Base-by-base conservation (phyloP, 495 filamentous ascomycete species). In the Annulohypoxylon moriforme region DNA sequence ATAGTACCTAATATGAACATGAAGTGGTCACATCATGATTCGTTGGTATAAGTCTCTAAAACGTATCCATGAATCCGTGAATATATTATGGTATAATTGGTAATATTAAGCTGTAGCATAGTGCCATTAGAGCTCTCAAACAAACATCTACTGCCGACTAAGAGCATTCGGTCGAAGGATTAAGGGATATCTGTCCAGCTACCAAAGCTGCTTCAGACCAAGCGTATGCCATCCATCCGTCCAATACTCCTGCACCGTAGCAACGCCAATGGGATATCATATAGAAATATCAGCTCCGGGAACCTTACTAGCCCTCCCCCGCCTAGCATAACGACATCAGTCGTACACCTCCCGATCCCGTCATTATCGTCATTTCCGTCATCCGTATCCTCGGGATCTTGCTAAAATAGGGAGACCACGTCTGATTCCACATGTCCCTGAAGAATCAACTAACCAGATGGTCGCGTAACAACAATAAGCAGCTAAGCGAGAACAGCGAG, bases 261-360 rank as follows among this genome's bases (percentile, higher is more conserved):
- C 47, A 68, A 65, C 36, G 20, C 40, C 64, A 58, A 72, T 55
- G 69, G 64, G 69, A 64, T 72, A 67, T 67, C 69, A 47, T 46
- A 47, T 46, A 38, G 50, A 55, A 72, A 34, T 27, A 20, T n/a
- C 20, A 38, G 16, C 46, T 68, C 29, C 34, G 29, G 27, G 9
- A 38, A 18, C 20, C 47, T 29, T 14, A n/a, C 38, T 27, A 46
- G n/a, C 57, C 47, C 10, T 20, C 38, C 47, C 8, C 11, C 29
- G 4, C 42, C 22, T n/a, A 22, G 25, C 1, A 40, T 24, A 44
- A 56, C 24, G 49, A 47, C 40, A 5, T 34, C 60, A 61, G 20
- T 61, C 69, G 42, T 68, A 36, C 27, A 40, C 46, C 9, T 8
- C 16, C 56, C 55, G 13, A 14, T 47, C 64, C 53, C 58, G 33